Base-by-base conservation (phyloP, 768 basidiomycete species). In the Postia placenta region DNA sequence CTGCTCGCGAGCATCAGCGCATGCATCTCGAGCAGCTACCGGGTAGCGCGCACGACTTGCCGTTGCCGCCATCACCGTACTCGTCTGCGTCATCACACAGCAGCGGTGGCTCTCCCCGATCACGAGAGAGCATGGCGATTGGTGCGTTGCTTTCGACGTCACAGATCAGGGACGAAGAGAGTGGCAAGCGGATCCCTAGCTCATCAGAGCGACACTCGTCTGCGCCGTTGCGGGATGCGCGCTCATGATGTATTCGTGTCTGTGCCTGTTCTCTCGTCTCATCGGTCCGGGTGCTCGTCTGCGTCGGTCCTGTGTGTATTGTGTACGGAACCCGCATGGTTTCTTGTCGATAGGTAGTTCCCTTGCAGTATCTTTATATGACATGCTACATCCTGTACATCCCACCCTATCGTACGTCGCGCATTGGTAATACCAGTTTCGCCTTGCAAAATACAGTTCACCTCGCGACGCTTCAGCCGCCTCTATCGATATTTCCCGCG, bases 41-140 rank as follows among this genome's bases (percentile, higher is more conserved):
- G 19, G 51, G 64, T 22, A 67, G 66, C 30, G 64, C 66, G 59
- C 74, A 60, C 56, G 74, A 83, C 54, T 71, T 83, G 11, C 37
- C 49, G 53, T 70, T 83, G 22, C 83, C 85, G 2, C 84, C 83
- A 3, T 87, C 85, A 5, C 85, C 87, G 1, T 85, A 85, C 60
- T 84, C 83, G 22, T 84, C 85, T 14, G 79, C 83, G 12, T 76
- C 79, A 30, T 83, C 83, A 50, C 78, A 49, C 17, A 51, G 81
- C 49, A 81, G 83, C 14, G 81, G 80, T 53, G 83, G 78, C 57
- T 87, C 85, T 1, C 85, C 85, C 38, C 77, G 82, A 42, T 81
- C 85, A 47, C 73, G 82, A 48, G 79, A 78, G 14, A 82, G 83
- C 30, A 90, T 90, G 87, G 81, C 85, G 38, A 89, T 91, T 56